Evolutionary conservation across 1,139 yeast genomes (phyloP).

Genomic region (Diutina neorugosa): DNA sequence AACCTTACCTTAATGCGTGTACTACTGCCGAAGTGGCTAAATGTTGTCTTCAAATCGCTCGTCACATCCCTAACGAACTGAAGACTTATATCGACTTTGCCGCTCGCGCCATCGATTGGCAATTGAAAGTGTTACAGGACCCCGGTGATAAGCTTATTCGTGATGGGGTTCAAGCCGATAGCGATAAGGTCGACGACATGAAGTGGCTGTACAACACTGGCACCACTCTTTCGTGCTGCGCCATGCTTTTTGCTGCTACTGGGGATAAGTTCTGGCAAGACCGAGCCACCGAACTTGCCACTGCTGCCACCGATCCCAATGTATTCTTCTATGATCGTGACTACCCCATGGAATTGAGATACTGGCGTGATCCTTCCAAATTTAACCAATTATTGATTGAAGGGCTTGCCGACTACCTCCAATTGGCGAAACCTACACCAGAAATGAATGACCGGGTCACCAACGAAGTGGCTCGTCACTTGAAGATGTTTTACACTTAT

Average conservation of each 20-base stretch:
- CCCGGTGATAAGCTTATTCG: slow-evolving; percentile 42
- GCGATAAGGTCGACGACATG: slow-evolving; percentile 31
- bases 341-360: slow-evolving; percentile 42
- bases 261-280: slow-evolving; percentile 41
- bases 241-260: slow-evolving; percentile 41
- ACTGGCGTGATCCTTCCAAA: slow-evolving; percentile 55
- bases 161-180: slow-evolving; percentile 50
- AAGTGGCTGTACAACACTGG: slow-evolving; percentile 70
- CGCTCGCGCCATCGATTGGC: slow-evolving; percentile 42
- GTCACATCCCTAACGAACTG: slow-evolving; percentile 37
- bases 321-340: slow-evolving; percentile 56
- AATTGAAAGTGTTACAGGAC: slow-evolving; percentile 40
- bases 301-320: slow-evolving; percentile 44
- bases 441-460: slow-evolving; percentile 24
- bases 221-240: slow-evolving; percentile 45
- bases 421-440: slow-evolving; percentile 31
- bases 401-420: slow-evolving; percentile 56
- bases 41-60: slow-evolving; percentile 49
- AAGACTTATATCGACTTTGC: slow-evolving; percentile 39
- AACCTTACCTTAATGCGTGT: slow-evolving; percentile 50
- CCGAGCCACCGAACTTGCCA: slow-evolving; percentile 48
- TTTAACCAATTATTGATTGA: slow-evolving; percentile 56
- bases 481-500: slow-evolving; percentile 43
- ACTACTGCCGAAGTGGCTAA: slow-evolving; percentile 65
- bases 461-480: slow-evolving; percentile 36